Evolutionary conservation across 805 yeast genomes (phyloP), one percentile per base, ranked within the genome.

Genomic region (Komagataella populi): DNA sequence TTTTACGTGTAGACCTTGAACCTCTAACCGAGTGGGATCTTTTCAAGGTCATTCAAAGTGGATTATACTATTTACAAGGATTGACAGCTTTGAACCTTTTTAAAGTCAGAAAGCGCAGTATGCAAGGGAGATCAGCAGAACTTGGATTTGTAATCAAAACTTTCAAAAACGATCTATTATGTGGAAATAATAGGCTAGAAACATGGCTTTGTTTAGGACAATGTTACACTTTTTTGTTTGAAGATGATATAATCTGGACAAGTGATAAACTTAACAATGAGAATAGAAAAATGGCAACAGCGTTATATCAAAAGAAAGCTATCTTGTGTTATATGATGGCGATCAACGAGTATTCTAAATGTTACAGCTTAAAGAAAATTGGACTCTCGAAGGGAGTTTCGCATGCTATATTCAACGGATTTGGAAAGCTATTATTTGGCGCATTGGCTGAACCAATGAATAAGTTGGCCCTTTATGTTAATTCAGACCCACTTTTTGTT

Each of bases 191-290:
- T 45, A 69, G 96, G 30, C 72, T 83, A 48, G 99, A 93, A 64
- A 80, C 87, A 6, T 93, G 99, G 99, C 70, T 80, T 45, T 72
- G 87, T 1, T 63, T 93, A 12, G 96, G 95, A 0, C 88, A 83
- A 60, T 81, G 91, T 0, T 89, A 76, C 57, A 82, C 89, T 0
- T 81, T 72, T 52, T 68, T 86, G 45, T 95, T 84, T 0, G 97
- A 91, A 56, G 96, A 89, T 63, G 96, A 87, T 55, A 66, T 93
- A 52, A 80, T 87, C n/a, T 88, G 96, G 95, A 85, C 91, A 1
- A 81, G 96, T 0, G 96, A 90, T 58, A 85, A 85, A 59, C 66
- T 88, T 44, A 82, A 82, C 50, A 71, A 76, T 0, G 60, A 71
- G 0, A 93, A 84, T 5, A 73, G 81, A 54, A 83, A 83, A 59